Evolutionary conservation across 331 rosid genomes (phyloP).

Genomic region (Cydonia oblonga): DNA sequence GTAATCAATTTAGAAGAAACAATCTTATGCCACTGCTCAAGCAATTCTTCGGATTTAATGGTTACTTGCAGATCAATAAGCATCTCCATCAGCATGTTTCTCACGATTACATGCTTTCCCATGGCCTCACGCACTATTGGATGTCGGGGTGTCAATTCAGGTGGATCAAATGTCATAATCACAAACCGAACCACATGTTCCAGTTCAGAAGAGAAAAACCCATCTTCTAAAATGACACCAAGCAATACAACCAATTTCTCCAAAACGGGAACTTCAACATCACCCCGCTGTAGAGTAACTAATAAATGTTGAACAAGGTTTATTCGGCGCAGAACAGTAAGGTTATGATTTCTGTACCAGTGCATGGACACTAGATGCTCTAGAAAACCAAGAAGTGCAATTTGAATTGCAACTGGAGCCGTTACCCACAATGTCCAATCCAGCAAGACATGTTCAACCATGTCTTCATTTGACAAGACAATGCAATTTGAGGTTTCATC

Average conservation of each 20-base stretch:
- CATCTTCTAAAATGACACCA: slow-evolving; percentile 96
- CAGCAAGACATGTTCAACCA: slow-evolving; percentile 97
- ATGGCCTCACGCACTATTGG: slow-evolving; percentile 78
- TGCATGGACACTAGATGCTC: slow-evolving; percentile 99
- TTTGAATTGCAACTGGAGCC: slow-evolving; percentile 77
- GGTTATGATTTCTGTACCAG: slow-evolving; percentile 96
- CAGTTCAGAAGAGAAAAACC: slow-evolving; percentile 86
- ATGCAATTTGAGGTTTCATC: slow-evolving; percentile 96
- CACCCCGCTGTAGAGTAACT: slow-evolving; percentile 96
- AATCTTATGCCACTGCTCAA: slow-evolving; percentile 97
- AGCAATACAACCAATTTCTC: slow-evolving; percentile 94
- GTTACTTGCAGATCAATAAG: slow-evolving; percentile 96
- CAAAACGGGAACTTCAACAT: slow-evolving; percentile 95
- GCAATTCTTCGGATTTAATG: slow-evolving; percentile 77
- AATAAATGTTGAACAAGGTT: slow-evolving; percentile 96
- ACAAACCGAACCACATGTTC: slow-evolving; percentile 95
- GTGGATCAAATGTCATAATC: slow-evolving; percentile 98
- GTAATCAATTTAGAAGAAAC: slow-evolving; percentile 95
- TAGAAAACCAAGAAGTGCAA: slow-evolving; percentile 86
- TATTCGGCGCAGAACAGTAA: slow-evolving; percentile 80
- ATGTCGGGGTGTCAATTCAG: slow-evolving; percentile 46
- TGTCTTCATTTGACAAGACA: slow-evolving; percentile 95
- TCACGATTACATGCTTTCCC: slow-evolving; percentile 98
- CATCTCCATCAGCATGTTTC: slow-evolving; percentile 97
- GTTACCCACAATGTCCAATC: slow-evolving; percentile 99